Percentiles rank a stretch among this genome's conserved stretches.
Conservation (phyloP, 208 protist species). For the Trypanosoma cruzi region DNA sequence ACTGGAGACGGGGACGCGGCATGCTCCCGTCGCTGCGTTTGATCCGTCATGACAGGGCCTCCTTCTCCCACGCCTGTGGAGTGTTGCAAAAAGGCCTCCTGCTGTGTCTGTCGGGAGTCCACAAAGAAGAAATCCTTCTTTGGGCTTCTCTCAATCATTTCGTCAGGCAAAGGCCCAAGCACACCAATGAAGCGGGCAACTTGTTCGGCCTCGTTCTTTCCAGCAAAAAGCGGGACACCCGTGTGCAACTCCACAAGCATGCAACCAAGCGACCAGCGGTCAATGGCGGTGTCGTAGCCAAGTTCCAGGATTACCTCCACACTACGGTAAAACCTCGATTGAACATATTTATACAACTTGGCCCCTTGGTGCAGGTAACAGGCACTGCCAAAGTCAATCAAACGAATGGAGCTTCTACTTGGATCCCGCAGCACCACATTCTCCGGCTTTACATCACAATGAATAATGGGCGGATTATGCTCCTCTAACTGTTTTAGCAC, state of each 20-base stretch:
- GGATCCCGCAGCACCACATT: constrained; percentile 92
- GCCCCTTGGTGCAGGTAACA: constrained; percentile 75
- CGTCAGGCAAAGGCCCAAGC: constrained; percentile 69
- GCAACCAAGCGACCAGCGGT: constrained; percentile 99
- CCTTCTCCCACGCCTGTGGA: not conserved
- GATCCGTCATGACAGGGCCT: not conserved
- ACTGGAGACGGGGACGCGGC: constrained; percentile 24
- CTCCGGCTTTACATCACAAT: constrained; percentile 98
- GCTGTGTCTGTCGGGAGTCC: constrained; percentile 6
- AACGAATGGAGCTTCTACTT: constrained; percentile 91
- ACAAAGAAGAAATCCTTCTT: constrained; percentile 46
- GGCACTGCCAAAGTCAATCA: constrained; percentile 99
- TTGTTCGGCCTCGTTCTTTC: constrained; percentile 96
- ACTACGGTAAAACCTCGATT: constrained; percentile 98
- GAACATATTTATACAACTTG: constrained; percentile 92
- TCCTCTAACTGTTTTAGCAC: constrained; percentile 92
- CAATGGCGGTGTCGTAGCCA: constrained; percentile 95
- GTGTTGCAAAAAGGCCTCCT: not conserved
- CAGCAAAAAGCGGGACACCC: constrained; percentile 96
- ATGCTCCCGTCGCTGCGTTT: constrained; percentile 1
- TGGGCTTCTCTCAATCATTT: constrained; percentile 72
- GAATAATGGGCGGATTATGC: constrained; percentile 94
- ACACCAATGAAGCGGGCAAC: constrained; percentile 91
- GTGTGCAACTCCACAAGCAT: constrained; percentile 99
- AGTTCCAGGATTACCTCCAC: constrained; percentile 97